Base-by-base conservation (phyloP, 2,329 filamentous ascomycete species). In the Rhytidhysteron rufulum region DNA sequence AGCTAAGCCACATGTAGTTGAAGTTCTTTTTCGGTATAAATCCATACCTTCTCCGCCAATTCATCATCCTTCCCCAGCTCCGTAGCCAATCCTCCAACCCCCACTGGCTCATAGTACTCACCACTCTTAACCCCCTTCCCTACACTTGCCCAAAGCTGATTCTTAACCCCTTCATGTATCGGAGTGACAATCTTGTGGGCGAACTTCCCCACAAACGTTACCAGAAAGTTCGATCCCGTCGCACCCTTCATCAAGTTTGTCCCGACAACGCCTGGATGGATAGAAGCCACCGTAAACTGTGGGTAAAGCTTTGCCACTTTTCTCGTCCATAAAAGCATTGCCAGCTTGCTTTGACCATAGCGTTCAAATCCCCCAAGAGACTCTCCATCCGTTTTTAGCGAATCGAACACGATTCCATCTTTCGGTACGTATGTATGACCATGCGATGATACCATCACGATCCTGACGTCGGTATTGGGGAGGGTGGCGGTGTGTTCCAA, bases 141-240 rank as follows among this genome's bases (percentile, higher is more conserved):
- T 1, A 66, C 68, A 3, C 60, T 62, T 10, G 64, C 65, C 67
- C 69, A 74, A 7, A 73, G 47, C 47, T 68, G 63, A 41, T 60
- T 70, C 35, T 66, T 58, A 16, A 58, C 56, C 3, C 69, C 69
- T 41, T 68, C 50, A 27, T 67, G 57, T 2, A 63, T 58, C 13
- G 44, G n/a, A 16, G 24, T 30, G 5, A 41, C 15, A 11, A 34
- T n/a, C 15, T 20, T 29, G 10, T 24, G 11, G 4, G 36, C 34
- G 15, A 41, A 15, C 30, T 33, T 29, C 8, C 16, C 25, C 17
- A 44, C 16, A 5, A 34, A 17, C 17, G n/a, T 18, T 16, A 42
- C 40, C 13, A 39, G 7, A 21, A 20, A 31, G 15, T 19, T 19
- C 34, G 34, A 37, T 13, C 34, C 34, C 15, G 34, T 37, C 15